Evolutionary conservation across 208 protist species (phyloP).

Genomic region (Angomonas deanei): DNA sequence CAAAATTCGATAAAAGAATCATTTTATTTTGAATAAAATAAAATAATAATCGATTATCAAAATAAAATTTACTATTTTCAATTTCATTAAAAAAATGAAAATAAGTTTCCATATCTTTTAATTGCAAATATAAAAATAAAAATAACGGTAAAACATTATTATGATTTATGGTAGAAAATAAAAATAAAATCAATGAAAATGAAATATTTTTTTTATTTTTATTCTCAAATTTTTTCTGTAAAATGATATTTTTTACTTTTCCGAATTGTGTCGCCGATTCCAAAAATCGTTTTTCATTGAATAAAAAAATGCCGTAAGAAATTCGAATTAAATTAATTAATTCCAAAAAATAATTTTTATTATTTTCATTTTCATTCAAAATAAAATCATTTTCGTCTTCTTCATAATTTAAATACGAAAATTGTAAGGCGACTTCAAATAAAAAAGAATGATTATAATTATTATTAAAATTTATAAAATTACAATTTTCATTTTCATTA

Average conservation of each 20-base stretch:
- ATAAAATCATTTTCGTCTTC: not conserved
- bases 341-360: not conserved
- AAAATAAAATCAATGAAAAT: too few relatives aligned
- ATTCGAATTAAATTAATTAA: not conserved
- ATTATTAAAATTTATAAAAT: too few relatives aligned
- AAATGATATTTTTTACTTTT: not conserved
- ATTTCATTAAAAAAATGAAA: not conserved
- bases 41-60: too few relatives aligned
- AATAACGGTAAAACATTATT: not conserved
- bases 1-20: too few relatives aligned
- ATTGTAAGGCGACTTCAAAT: too few relatives aligned
- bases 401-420: not conserved
- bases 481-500: not conserved
- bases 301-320: not conserved
- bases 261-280: not conserved
- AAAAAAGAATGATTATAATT: not conserved
- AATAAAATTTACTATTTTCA: not conserved
- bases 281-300: not conserved
- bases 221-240: not conserved
- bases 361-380: not conserved
- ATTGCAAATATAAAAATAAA: too few relatives aligned
- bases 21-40: too few relatives aligned
- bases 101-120: not conserved
- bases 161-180: too few relatives aligned
- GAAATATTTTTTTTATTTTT: constrained; percentile 1